Conservation (phyloP, 805 yeast species). For the Debaryomyces prosopidis region DNA sequence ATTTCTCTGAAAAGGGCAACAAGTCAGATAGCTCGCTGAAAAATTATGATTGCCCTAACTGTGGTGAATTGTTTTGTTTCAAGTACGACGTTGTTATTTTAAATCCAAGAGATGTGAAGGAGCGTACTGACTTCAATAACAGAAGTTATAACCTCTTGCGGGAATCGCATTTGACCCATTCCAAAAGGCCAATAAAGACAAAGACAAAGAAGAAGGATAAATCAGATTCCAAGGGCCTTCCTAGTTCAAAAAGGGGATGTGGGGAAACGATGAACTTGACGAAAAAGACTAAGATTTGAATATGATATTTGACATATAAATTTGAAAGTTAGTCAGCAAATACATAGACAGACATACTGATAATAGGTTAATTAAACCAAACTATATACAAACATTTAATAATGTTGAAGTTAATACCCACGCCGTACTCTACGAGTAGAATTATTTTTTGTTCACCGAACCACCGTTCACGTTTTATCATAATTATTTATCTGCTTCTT, state of each 20-base stretch:
- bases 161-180: slow-evolving; percentile 21
- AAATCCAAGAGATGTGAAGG: slow-evolving; percentile 20
- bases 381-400: too few species aligned
- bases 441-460: too few species aligned
- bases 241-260: slow-evolving; percentile 1
- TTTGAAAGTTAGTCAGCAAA: too few species aligned
- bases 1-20: not conserved
- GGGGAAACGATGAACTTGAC: not conserved
- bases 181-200: slow-evolving; percentile 19
- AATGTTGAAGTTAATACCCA: too few species aligned
- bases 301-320: too few species aligned
- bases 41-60: slow-evolving; percentile 29
- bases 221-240: not conserved
- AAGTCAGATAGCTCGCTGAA: slow-evolving; percentile 7
- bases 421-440: too few species aligned
- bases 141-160: slow-evolving; percentile 13
- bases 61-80: slow-evolving; percentile 21
- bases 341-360: too few species aligned
- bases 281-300: not conserved
- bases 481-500: too few species aligned
- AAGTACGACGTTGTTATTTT: slow-evolving; percentile 33
- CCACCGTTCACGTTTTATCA: too few species aligned
- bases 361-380: too few species aligned
- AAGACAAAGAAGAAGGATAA: slow-evolving; percentile 5
- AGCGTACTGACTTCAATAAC: slow-evolving; percentile 10